A percentile compares a stretch with the other conserved stretches of the same genome.
These are phyloP conservation scores for Arthroderma sp. DNA, from an alignment of 2,329 filamentous ascomycete genomes.

Conservation along the genomic window DNA sequence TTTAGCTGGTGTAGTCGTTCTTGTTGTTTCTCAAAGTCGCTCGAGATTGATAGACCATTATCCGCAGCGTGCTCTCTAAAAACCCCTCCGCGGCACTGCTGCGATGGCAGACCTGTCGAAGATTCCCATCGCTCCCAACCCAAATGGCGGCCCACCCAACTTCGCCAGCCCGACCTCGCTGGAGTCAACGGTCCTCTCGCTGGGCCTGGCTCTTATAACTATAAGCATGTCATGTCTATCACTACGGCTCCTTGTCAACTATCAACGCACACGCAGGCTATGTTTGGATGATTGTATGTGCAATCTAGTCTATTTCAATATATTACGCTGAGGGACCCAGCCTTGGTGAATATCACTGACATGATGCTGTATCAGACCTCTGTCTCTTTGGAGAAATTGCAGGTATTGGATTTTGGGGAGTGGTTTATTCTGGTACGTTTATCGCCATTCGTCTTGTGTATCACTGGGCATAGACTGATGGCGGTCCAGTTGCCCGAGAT, in stretches of 20 bases:
- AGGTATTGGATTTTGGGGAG: background rate
- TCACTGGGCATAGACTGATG: background rate
- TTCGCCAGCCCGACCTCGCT: background rate
- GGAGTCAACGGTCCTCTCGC: background rate
- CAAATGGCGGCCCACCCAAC: background rate
- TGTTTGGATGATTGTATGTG: constrained; percentile 2
- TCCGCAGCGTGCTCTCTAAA: background rate
- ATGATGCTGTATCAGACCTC: background rate
- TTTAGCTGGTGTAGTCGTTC: background rate
- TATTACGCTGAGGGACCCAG: background rate
- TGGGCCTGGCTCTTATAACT: background rate
- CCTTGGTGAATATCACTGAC: background rate
- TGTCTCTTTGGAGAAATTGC: background rate
- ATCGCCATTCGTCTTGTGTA: background rate
- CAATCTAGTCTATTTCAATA: background rate
- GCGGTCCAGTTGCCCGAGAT: background rate
- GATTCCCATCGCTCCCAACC: constrained; percentile 2
- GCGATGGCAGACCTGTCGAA: constrained; percentile 1
- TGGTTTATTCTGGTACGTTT: background rate
- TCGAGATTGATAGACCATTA: background rate
- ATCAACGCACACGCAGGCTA: background rate
- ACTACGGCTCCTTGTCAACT: background rate
- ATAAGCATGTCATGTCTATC: background rate
- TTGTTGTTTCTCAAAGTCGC: background rate
- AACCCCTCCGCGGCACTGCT: too few relatives aligned